Percentiles rank a stretch among this genome's conserved stretches.
phyloP scores from a whole-genome alignment of 306 rosid species.

The Senna siamea region DNA sequence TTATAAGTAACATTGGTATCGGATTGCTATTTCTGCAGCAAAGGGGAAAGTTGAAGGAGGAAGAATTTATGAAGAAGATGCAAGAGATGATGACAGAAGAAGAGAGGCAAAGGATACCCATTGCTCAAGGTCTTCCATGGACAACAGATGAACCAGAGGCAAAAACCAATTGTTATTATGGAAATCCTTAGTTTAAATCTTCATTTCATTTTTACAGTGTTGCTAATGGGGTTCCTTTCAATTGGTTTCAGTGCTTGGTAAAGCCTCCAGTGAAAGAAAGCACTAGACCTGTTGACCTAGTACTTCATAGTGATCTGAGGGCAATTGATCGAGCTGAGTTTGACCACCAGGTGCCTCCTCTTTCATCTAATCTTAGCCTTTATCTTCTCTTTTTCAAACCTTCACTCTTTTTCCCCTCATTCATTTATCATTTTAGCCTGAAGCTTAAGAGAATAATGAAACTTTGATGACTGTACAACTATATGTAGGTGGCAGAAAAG shows the following conservation, averaged over 20 bases:
- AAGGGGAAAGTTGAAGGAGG: slow-evolving; percentile 87
- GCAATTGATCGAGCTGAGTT: slow-evolving; percentile 84
- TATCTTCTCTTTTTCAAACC: neutral
- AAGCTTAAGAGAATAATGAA: neutral
- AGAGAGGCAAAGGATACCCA: slow-evolving; percentile 74
- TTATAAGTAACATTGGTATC: slow-evolving; percentile 35
- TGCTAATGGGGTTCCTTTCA: slow-evolving; percentile 19
- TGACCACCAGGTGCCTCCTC: slow-evolving; percentile 70
- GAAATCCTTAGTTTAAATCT: neutral
- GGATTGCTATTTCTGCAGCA: slow-evolving; percentile 54
- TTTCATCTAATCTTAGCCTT: neutral
- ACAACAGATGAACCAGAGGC: slow-evolving; percentile 99
- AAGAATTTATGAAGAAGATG: slow-evolving; percentile 74
- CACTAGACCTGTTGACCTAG: slow-evolving; percentile 72
- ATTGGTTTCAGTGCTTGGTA: slow-evolving; percentile 62
- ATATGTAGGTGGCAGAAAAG: slow-evolving; percentile 74
- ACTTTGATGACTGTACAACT: slow-evolving; percentile 26
- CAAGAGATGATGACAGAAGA: slow-evolving; percentile 77
- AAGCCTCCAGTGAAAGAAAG: slow-evolving; percentile 82
- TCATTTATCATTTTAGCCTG: neutral
- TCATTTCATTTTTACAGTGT: neutral
- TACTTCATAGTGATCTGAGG: slow-evolving; percentile 73
- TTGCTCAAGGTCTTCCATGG: slow-evolving; percentile 98
- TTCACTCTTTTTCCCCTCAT: neutral
- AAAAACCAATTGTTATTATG: slow-evolving; percentile 6